Evolutionary conservation across 169 alveolate genomes (phyloP).

Genomic region (Neospora caninum): DNA sequence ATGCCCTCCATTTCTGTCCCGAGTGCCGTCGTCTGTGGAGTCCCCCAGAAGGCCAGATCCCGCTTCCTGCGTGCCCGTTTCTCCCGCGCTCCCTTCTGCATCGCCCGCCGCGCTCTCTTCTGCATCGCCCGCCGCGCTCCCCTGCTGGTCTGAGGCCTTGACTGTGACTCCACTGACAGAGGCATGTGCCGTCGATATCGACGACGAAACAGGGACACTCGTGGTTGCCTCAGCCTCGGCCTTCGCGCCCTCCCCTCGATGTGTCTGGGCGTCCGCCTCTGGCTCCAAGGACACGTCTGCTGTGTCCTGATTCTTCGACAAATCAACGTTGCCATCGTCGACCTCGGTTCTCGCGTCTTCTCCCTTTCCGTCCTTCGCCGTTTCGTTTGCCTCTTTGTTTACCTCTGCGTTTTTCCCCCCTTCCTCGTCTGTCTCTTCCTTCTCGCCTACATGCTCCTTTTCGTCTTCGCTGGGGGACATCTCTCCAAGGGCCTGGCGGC

Average conservation of each 20-base stretch:
- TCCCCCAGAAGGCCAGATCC: neutral
- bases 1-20: neutral
- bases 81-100: neutral
- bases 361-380: neutral
- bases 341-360: neutral
- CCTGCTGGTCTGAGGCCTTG: neutral
- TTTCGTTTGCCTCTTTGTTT: neutral
- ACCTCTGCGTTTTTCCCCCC: neutral
- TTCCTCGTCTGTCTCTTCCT: neutral
- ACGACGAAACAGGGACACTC: neutral
- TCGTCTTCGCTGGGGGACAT: neutral
- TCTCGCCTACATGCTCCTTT: neutral
- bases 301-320: too few species aligned
- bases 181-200: too few species aligned
- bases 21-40: neutral
- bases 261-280: neutral
- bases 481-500: conserved; percentile 23
- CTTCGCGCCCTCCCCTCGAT: too few species aligned
- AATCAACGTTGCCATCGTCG: neutral
- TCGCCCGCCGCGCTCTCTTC: neutral
- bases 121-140: neutral
- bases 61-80: neutral
- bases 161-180: neutral
- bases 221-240: neutral
- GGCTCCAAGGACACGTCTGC: too few species aligned